Conservation (phyloP, 306 rosid genomes). For the Pyrus bretschneideri region DNA sequence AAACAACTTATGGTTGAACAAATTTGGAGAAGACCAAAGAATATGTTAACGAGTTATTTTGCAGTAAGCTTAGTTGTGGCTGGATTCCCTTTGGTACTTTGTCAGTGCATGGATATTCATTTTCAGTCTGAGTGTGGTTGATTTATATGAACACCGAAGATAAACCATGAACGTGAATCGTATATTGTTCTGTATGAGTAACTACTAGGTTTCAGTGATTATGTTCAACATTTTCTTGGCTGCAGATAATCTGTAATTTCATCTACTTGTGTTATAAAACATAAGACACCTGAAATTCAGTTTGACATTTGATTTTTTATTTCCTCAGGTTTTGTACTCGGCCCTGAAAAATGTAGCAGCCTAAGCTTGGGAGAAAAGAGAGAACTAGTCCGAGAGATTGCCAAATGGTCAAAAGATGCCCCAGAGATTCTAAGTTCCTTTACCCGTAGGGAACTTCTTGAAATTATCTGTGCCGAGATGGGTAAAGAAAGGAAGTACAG, state of each 20-base stretch:
- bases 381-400: slow-evolving; percentile 61
- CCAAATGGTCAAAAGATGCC: slow-evolving; percentile 55
- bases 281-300: background rate
- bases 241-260: too few relatives aligned
- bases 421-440: slow-evolving; percentile 57
- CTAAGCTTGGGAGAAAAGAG: slow-evolving; percentile 65
- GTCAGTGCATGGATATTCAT: background rate
- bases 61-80: background rate
- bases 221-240: background rate
- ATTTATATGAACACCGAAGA: background rate
- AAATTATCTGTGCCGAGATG: slow-evolving; percentile 79
- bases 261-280: background rate
- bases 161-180: background rate
- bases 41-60: background rate
- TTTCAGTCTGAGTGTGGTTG: background rate
- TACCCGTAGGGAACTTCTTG: slow-evolving; percentile 74
- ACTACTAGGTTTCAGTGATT: background rate
- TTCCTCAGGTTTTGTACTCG: slow-evolving; percentile 51
- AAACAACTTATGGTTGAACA: background rate
- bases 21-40: background rate
- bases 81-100: background rate
- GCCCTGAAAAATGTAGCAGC: slow-evolving; percentile 47
- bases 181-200: background rate
- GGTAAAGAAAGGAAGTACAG: slow-evolving; percentile 89
- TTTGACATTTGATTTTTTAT: background rate